A percentile compares a stretch with the other conserved stretches of the same genome.
Conservation (phyloP, 257 asterid species). For the Catharanthus roseus region DNA sequence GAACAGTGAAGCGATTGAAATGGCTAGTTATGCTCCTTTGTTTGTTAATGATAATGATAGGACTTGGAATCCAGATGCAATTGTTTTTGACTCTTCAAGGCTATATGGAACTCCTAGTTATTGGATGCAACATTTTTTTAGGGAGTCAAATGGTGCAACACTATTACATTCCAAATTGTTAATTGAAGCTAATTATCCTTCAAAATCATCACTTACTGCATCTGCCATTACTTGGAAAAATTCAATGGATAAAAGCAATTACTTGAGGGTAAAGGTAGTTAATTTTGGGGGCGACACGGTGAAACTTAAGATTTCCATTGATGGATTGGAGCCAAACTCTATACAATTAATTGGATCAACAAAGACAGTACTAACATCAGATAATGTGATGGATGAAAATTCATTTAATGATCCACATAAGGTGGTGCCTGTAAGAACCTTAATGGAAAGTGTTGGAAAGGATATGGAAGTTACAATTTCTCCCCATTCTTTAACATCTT, state of each 20-base stretch:
- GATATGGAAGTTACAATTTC: slow-evolving; percentile 41
- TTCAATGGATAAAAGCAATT: slow-evolving; percentile 31
- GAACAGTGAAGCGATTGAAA: slow-evolving; percentile 71
- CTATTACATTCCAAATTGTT: slow-evolving; percentile 57
- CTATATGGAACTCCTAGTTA: slow-evolving; percentile 88
- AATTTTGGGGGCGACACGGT: slow-evolving; percentile 48
- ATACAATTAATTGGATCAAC: slow-evolving; percentile 35
- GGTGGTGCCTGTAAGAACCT: slow-evolving; percentile 46
- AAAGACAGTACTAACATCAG: slow-evolving; percentile 53
- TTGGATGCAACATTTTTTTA: slow-evolving; percentile 95
- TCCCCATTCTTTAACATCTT: slow-evolving; percentile 52
- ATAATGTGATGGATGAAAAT: slow-evolving; percentile 63
- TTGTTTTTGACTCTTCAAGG: slow-evolving; percentile 72
- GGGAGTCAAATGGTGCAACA: slow-evolving; percentile 82
- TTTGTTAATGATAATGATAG: slow-evolving; percentile 70
- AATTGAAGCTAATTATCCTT: slow-evolving; percentile 43
- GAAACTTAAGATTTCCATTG: slow-evolving; percentile 42
- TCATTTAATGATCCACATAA: slow-evolving; percentile 58
- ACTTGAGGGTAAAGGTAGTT: slow-evolving; percentile 57
- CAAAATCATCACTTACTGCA: slow-evolving; percentile 49
- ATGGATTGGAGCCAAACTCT: slow-evolving; percentile 38
- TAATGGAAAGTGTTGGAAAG: slow-evolving; percentile 39
- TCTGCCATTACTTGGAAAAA: slow-evolving; percentile 73
- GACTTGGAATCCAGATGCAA: slow-evolving; percentile 95
- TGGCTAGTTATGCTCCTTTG: slow-evolving; percentile 97